phyloP scores from a whole-genome alignment of 2,329 filamentous ascomycete genomes.

The Paraphaeosphaeria sporulosa region DNA sequence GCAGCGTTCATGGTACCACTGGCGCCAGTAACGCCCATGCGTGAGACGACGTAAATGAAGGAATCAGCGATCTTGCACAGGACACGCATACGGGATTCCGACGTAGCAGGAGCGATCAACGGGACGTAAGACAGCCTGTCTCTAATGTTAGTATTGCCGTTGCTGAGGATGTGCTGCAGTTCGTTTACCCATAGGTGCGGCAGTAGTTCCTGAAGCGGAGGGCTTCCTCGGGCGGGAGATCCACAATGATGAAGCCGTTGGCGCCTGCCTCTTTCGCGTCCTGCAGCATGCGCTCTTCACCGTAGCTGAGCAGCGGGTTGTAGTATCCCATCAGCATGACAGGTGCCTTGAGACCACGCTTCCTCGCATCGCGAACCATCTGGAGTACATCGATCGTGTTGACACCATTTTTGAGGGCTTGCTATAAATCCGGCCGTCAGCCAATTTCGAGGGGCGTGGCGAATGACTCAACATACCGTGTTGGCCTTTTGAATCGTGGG shows the following conservation, averaged over 20 bases:
- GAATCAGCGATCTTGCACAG: slow-evolving; percentile 97
- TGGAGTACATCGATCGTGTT: slow-evolving; percentile 80
- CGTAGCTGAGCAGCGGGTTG: slow-evolving; percentile 93
- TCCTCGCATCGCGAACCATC: slow-evolving; percentile 83
- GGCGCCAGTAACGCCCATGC: slow-evolving; percentile 95
- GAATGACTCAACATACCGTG: slow-evolving; percentile 64
- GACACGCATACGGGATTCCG: slow-evolving; percentile 90
- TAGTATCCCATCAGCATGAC: slow-evolving; percentile 99
- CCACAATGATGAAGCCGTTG: slow-evolving; percentile 97
- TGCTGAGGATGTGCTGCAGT: not conserved
- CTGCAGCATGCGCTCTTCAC: slow-evolving; percentile 85
- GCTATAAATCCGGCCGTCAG: slow-evolving; percentile 42
- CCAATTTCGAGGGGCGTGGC: slow-evolving; percentile 21
- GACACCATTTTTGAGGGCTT: slow-evolving; percentile 87
- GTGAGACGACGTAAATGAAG: slow-evolving; percentile 97
- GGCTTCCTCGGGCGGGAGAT: slow-evolving; percentile 94
- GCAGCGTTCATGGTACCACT: slow-evolving; percentile 81
- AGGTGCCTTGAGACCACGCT: slow-evolving; percentile 78
- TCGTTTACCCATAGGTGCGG: slow-evolving; percentile 72
- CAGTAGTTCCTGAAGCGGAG: slow-evolving; percentile 89
- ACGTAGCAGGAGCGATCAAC: slow-evolving; percentile 93
- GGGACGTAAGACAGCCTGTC: slow-evolving; percentile 88
- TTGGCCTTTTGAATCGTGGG: slow-evolving; percentile 97
- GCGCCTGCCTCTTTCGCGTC: slow-evolving; percentile 86
- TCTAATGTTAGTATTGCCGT: slow-evolving; percentile 20